Conservation (phyloP, 1,139 yeast species). For the Diutina sp. region DNA sequence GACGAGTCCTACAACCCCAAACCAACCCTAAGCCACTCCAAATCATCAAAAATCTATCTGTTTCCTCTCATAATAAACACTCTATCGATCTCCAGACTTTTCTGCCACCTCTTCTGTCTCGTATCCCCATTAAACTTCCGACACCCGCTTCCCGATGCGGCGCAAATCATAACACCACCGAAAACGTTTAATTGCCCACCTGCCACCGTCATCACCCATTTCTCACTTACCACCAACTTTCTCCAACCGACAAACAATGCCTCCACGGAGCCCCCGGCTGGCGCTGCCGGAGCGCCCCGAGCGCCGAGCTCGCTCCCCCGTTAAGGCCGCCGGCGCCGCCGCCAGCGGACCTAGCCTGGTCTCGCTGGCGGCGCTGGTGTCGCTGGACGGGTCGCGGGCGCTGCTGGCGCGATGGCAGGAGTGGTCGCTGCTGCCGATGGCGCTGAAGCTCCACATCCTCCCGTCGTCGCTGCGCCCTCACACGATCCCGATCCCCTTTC, state of each 20-base stretch:
- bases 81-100: too few species aligned
- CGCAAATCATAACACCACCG: background rate
- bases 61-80: too few species aligned
- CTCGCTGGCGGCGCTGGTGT: constrained; percentile 1
- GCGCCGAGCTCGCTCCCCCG: background rate
- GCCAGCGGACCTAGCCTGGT: background rate
- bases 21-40: too few species aligned
- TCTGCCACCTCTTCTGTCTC: too few species aligned
- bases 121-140: too few species aligned
- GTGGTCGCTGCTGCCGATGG: background rate
- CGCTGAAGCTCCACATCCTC: background rate
- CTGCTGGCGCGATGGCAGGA: constrained; percentile 1
- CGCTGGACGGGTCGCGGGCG: background rate
- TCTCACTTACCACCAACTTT: too few species aligned
- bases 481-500: background rate
- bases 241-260: too few species aligned
- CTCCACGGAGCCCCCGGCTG: background rate
- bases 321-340: background rate
- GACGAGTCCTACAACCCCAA: too few species aligned
- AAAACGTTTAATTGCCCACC: background rate
- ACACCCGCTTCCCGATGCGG: background rate
- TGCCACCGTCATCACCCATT: background rate
- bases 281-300: background rate
- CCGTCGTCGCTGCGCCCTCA: background rate
- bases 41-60: too few species aligned